Evolutionary conservation across 129 eudicot species (phyloP).

Genomic region (Scalesia atractyloides): DNA sequence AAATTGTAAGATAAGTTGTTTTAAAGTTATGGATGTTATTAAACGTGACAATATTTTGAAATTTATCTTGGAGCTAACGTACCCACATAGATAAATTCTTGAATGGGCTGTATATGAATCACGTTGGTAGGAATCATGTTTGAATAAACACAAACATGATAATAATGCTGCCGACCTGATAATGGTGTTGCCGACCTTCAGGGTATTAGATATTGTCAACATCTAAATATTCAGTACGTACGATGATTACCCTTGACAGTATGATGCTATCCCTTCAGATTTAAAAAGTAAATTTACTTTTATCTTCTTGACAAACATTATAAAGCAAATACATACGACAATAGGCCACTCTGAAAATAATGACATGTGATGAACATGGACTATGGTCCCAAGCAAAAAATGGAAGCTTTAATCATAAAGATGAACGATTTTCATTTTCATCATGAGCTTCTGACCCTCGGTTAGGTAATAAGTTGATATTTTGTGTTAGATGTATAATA

Average conservation of each 20-base stretch:
- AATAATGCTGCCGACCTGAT: not conserved
- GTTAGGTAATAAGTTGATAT: no score
- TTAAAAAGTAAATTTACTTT: not conserved
- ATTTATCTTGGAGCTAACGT: no score
- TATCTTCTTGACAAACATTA: not conserved
- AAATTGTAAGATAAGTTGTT: no score
- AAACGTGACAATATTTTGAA: no score
- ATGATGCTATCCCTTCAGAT: not conserved
- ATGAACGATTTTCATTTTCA: not conserved
- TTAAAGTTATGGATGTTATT: no score
- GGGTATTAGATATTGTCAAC: not conserved
- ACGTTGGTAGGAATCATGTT: no score
- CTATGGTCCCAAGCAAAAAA: slow-evolving; percentile 1
- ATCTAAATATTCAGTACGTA: not conserved
- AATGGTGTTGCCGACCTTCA: not conserved
- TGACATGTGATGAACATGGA: slow-evolving; percentile 4
- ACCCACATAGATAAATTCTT: no score
- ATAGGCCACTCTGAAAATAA: not conserved
- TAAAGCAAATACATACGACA: not conserved
- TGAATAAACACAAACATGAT: not conserved
- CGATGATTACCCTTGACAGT: not conserved
- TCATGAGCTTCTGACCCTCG: no score
- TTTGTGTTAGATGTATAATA: no score
- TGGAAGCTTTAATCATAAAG: slow-evolving; percentile 1
- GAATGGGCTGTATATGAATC: no score